These are phyloP conservation scores for Neofusicoccum cordaticola DNA, from an alignment of 2,329 filamentous ascomycete genomes.

Conservation along the genomic window DNA sequence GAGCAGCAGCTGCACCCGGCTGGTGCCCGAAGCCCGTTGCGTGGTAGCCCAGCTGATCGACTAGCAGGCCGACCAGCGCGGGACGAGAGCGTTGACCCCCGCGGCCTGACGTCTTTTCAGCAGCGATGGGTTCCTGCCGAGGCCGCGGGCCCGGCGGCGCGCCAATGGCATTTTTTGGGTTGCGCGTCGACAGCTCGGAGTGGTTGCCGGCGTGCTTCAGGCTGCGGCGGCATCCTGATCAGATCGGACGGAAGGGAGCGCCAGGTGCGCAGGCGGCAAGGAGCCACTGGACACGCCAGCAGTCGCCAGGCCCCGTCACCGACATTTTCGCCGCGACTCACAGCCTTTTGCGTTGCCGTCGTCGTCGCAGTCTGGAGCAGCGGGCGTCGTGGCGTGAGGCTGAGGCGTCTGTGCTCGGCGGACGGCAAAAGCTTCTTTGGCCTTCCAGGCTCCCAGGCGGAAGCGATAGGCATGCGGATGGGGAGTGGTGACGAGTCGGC, in stretches of 20 bases:
- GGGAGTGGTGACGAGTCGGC: not conserved
- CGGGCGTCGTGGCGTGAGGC: conserved; percentile 14
- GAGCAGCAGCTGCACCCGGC: not conserved
- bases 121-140: not conserved
- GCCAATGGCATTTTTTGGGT: not conserved
- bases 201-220: conserved; percentile 6
- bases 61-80: not conserved
- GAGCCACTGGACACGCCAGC: conserved; percentile 4
- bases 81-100: not conserved
- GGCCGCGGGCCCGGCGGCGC: not conserved
- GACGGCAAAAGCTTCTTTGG: conserved; percentile 3
- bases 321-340: not conserved
- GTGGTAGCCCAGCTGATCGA: not conserved
- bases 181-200: not conserved
- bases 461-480: not conserved
- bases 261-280: not conserved
- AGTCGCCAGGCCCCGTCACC: conserved; percentile 2
- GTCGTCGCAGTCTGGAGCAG: conserved; percentile 2
- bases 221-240: not conserved
- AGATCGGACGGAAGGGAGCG: conserved; percentile 8
- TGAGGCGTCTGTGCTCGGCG: conserved; percentile 6
- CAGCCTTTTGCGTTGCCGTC: not conserved
- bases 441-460: not conserved
- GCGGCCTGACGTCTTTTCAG: not conserved
- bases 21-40: not conserved